Conservation (phyloP, 2,329 filamentous ascomycete genomes). For the Eurotiales sp. region DNA sequence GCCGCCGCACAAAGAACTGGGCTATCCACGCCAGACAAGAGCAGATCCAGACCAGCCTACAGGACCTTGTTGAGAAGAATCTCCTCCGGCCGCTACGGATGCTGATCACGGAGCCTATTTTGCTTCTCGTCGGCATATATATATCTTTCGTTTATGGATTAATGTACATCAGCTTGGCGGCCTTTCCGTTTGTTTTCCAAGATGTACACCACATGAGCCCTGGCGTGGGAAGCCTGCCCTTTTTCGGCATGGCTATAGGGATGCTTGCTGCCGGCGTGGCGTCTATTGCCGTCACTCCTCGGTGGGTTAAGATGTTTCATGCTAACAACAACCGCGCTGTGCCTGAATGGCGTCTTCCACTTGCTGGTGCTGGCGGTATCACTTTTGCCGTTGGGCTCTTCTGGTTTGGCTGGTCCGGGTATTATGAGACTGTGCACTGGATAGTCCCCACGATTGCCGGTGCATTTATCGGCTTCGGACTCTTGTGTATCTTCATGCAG, state of each 20-base stretch:
- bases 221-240: constrained; percentile 18
- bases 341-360: constrained; percentile 24
- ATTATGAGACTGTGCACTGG: constrained; percentile 20
- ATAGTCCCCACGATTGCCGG: constrained; percentile 22
- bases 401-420: constrained; percentile 27
- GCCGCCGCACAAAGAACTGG: constrained; percentile 52
- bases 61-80: constrained; percentile 47
- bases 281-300: background rate
- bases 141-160: constrained; percentile 28
- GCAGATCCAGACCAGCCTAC: constrained; percentile 50
- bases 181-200: constrained; percentile 22
- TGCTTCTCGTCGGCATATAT: constrained; percentile 31
- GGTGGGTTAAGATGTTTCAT: constrained; percentile 13
- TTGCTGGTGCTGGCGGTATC: constrained; percentile 20
- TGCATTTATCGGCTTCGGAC: constrained; percentile 21
- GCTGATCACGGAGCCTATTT: constrained; percentile 40
- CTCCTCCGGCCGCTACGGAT: constrained; percentile 42
- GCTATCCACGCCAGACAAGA: constrained; percentile 56
- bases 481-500: constrained; percentile 24
- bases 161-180: constrained; percentile 20
- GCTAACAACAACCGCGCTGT: constrained; percentile 20
- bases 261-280: constrained; percentile 16
- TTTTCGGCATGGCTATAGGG: constrained; percentile 22
- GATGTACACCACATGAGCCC: constrained; percentile 17
- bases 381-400: constrained; percentile 22